A percentile compares a stretch with the other conserved stretches of the same genome.
Conservation (phyloP, 2,329 filamentous ascomycete genomes). For the Hypomyces rosellus region DNA sequence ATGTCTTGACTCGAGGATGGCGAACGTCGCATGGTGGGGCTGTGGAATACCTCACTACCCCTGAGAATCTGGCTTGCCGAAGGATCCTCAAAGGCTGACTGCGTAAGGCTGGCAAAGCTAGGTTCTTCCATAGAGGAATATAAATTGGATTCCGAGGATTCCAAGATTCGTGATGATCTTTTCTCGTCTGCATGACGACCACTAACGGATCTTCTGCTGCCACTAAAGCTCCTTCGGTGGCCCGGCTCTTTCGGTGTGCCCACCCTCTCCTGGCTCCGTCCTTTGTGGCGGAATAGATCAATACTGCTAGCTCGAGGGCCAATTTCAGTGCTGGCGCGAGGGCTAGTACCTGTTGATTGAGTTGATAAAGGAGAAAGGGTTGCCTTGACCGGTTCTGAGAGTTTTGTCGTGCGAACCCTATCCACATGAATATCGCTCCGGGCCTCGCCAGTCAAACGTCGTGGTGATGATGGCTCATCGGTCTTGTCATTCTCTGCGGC, state of each 20-base stretch:
- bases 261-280: conserved; percentile 48
- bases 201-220: conserved; percentile 46
- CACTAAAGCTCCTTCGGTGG: conserved; percentile 58
- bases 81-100: conserved; percentile 67
- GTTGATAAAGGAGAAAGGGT: conserved; percentile 52
- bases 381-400: conserved; percentile 54
- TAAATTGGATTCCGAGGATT: conserved; percentile 68
- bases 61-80: conserved; percentile 88
- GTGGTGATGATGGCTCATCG: conserved; percentile 15
- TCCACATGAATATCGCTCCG: conserved; percentile 19
- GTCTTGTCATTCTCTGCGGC: conserved; percentile 13
- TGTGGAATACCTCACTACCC: conserved; percentile 82
- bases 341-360: conserved; percentile 39
- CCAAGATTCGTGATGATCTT: conserved; percentile 45
- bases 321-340: conserved; percentile 51
- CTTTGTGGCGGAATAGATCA: conserved; percentile 43
- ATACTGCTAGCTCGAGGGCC: conserved; percentile 45
- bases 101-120: conserved; percentile 62
- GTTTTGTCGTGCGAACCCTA: conserved; percentile 32
- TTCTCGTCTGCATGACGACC: conserved; percentile 40
- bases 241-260: conserved; percentile 35
- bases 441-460: conserved; percentile 23
- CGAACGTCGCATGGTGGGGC: conserved; percentile 59
- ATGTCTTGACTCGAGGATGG: conserved; percentile 28
- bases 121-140: conserved; percentile 67